Conservation (phyloP, 345 rosid genomes). For the Chamaenerion angustifolium region DNA sequence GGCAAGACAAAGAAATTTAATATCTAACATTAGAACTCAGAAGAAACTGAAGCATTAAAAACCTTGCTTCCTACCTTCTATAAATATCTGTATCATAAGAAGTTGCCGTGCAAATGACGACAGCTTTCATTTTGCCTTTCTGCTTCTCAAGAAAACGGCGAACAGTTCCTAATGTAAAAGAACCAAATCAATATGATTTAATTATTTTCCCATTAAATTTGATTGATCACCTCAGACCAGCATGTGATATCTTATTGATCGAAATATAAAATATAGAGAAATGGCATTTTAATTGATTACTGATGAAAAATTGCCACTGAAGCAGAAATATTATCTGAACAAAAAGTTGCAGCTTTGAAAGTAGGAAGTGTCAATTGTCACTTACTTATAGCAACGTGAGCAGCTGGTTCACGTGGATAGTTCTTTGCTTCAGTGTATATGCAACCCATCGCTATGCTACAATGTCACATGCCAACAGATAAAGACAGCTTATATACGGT, state of each 20-base stretch:
- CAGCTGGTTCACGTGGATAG: constrained; percentile 98
- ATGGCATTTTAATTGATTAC: too few relatives aligned
- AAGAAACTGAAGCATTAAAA: not conserved
- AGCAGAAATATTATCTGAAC: not conserved
- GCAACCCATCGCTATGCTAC: constrained; percentile 91
- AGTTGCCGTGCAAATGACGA: constrained; percentile 81
- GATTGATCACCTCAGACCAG: too few relatives aligned
- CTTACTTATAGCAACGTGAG: constrained; percentile 97
- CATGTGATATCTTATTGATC: too few relatives aligned
- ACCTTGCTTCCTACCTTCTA: constrained; percentile 38
- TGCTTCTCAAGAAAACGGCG: constrained; percentile 93
- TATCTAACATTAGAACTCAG: not conserved
- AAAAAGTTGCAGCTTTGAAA: not conserved
- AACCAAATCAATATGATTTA: not conserved
- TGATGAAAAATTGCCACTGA: too few relatives aligned
- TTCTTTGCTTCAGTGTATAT: constrained; percentile 87
- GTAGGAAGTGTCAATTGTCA: constrained; percentile 1
- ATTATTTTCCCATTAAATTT: too few relatives aligned
- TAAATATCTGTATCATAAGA: constrained; percentile 86
- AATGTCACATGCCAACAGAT: constrained; percentile 15
- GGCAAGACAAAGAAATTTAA: constrained; percentile 8
- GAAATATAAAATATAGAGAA: too few relatives aligned
- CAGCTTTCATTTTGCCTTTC: constrained; percentile 67
- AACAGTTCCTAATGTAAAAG: constrained; percentile 56
- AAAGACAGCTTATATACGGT: constrained; percentile 1